These are phyloP conservation scores for Pyrenula massariospora DNA, from an alignment of 495 filamentous ascomycete species.

Conservation along the genomic window DNA sequence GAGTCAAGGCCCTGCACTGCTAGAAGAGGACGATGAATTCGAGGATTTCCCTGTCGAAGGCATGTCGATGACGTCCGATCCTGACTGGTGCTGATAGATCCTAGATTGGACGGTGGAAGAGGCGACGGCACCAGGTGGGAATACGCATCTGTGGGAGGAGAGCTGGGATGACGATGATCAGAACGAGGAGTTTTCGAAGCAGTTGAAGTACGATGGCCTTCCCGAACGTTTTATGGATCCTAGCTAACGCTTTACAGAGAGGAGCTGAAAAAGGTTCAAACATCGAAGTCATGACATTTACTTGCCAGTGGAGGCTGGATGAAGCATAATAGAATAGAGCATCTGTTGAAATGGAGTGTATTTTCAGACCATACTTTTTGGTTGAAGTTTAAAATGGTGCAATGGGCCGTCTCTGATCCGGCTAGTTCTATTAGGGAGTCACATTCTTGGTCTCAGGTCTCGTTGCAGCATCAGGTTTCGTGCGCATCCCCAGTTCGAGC, in stretches of 20 bases:
- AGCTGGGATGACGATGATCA: slow-evolving; percentile 99
- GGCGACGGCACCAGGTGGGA: slow-evolving; percentile 29
- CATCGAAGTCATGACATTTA: slow-evolving; percentile 46
- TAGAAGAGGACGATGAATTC: slow-evolving; percentile 98
- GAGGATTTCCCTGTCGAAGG: slow-evolving; percentile 98
- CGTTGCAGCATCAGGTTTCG: not conserved
- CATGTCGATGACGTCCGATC: too few relatives aligned
- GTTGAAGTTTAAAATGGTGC: too few relatives aligned
- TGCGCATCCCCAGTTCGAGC: slow-evolving; percentile 1
- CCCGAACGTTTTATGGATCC: too few relatives aligned
- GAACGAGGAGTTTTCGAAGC: slow-evolving; percentile 88
- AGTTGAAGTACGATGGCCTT: slow-evolving; percentile 64
- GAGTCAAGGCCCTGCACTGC: slow-evolving; percentile 49
- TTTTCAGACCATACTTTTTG: too few relatives aligned
- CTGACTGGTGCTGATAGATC: not conserved
- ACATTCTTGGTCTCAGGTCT: not conserved
- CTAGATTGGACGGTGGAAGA: slow-evolving; percentile 83
- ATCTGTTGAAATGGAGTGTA: too few relatives aligned
- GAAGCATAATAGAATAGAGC: too few relatives aligned
- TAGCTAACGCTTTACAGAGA: slow-evolving; percentile 64
- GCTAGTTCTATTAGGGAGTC: not conserved
- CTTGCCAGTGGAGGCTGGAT: too few relatives aligned
- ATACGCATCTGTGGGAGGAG: slow-evolving; percentile 93
- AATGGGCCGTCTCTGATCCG: too few relatives aligned
- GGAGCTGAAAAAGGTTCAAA: slow-evolving; percentile 89